Evolutionary conservation across 2,329 filamentous ascomycete species (phyloP), one percentile per base, ranked within the genome.

Genomic region (Thielaviopsis populi): DNA sequence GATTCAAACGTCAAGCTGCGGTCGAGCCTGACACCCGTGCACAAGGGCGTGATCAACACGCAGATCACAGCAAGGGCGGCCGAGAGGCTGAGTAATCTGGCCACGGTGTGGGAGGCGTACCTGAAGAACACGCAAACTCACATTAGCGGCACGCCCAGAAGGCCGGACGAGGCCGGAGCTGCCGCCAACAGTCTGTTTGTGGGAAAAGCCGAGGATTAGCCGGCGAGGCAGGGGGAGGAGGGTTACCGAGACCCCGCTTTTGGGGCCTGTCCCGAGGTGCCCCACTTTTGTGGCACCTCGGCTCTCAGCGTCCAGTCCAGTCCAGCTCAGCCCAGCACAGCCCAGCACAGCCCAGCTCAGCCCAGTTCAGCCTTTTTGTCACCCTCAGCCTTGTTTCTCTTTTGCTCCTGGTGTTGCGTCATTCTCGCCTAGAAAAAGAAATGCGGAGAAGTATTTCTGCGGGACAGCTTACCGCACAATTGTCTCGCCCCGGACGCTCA

Each of bases 201-300:
- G 33, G 22, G 22, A 43, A n/a, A 40, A 24, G 37, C 56, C 56
- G 56, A 41, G 40, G 56, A 59, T 59, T 59, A 59, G 56, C 56
- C 56, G 40, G 37, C n/a, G 15, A 24, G 10, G 8, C 19, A 19
- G 33, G 40, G 37, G 10, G 15, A 24, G 10, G 8, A 8, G 46
- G 33, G 5, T 37, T 8, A 4, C 33, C 33, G 8, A 37, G 8
- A 8, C 33, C 33, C 33, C 33, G 33, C 33, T 37, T 7, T 50
- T 50, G 46, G 19, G 1, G 22, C 15, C 11, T 27, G 7, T 8
- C 33, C 46, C 22, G 13, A 24, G 19, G 24, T 5, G 6, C 19
- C 22, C 46, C 53, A 22, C 53, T 33, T 56, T 56, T 33, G 10
- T 27, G 17, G 24, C 27, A 56, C 27, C 15, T n/a, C 5, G 42